A percentile compares a stretch with the other conserved stretches of the same genome.
Evolutionary conservation across 1,139 yeast species (phyloP).

Genomic region (Candida dubliniensis): DNA sequence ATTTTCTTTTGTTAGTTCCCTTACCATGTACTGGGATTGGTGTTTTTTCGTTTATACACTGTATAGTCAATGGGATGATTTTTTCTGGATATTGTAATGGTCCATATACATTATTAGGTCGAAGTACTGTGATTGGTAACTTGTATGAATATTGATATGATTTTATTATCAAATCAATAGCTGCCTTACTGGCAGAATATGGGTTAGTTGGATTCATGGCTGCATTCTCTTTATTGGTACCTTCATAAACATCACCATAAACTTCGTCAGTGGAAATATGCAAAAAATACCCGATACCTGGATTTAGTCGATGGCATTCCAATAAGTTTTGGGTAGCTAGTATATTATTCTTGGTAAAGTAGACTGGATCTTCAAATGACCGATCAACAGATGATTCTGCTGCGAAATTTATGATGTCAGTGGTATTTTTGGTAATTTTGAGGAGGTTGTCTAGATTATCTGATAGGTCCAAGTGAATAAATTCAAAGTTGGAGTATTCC

Average conservation of each 20-base stretch:
- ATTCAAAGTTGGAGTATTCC: slow-evolving; percentile 20
- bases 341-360: slow-evolving; percentile 49
- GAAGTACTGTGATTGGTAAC: slow-evolving; percentile 43
- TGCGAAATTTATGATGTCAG: slow-evolving; percentile 52
- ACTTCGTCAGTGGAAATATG: slow-evolving; percentile 67
- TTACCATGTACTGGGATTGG: slow-evolving; percentile 46
- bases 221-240: slow-evolving; percentile 25
- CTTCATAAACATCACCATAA: slow-evolving; percentile 45
- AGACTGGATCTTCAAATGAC: slow-evolving; percentile 48
- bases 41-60: slow-evolving; percentile 15
- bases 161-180: slow-evolving; percentile 51
- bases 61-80: slow-evolving; percentile 41
- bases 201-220: slow-evolving; percentile 56
- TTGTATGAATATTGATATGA: slow-evolving; percentile 48
- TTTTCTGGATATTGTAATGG: slow-evolving; percentile 59
- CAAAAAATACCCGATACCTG: slow-evolving; percentile 25
- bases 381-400: slow-evolving; percentile 61
- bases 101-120: slow-evolving; percentile 60
- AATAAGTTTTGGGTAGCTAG: slow-evolving; percentile 51
- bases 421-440: slow-evolving; percentile 14
- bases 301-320: slow-evolving; percentile 36
- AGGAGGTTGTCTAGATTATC: slow-evolving; percentile 20
- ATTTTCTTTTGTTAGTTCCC: slow-evolving; percentile 48
- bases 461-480: slow-evolving; percentile 40
- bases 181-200: slow-evolving; percentile 60